These are phyloP conservation scores for Chondrus crispus DNA, from an alignment of 23 red algal species.

Conservation along the genomic window DNA sequence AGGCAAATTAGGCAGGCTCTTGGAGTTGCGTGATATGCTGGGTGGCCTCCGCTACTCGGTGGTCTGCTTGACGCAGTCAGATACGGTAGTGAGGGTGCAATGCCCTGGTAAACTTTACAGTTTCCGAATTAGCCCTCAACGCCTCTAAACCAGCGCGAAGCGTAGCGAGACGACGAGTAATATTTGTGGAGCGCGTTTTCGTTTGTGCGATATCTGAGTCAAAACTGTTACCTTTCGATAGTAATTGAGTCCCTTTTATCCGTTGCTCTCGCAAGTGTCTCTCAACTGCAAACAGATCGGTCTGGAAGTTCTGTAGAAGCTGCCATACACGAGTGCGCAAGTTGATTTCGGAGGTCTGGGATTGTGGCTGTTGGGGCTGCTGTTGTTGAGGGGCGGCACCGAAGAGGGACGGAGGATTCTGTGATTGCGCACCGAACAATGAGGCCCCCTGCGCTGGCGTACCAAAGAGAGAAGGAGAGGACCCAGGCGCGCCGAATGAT, in stretches of 20 bases:
- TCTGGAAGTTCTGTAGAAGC: conserved; percentile 52
- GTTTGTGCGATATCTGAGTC: conserved; percentile 18
- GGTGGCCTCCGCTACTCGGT: no score
- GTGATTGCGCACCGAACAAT: not conserved
- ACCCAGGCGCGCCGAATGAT: conserved; percentile 30
- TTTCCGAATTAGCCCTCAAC: conserved; percentile 15
- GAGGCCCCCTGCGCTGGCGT: conserved; percentile 15
- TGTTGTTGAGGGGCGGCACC: conserved; percentile 19
- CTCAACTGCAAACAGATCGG: conserved; percentile 56
- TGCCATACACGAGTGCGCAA: conserved; percentile 38
- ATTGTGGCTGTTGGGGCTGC: conserved; percentile 5
- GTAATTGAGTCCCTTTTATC: conserved; percentile 19
- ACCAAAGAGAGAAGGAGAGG: conserved; percentile 37
- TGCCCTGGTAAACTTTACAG: no score
- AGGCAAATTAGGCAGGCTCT: no score
- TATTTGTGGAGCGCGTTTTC: not conserved
- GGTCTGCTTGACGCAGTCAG: no score
- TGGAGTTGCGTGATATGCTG: no score
- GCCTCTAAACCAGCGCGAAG: conserved; percentile 16
- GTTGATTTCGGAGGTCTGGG: conserved; percentile 11
- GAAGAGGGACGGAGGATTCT: conserved; percentile 15
- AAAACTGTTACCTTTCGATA: not conserved
- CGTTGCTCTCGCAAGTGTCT: conserved; percentile 57
- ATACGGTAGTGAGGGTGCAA: no score
- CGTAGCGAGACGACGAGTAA: conserved; percentile 20